Conservation (phyloP, 148 eudicot genomes). For the Drosera capensis region DNA sequence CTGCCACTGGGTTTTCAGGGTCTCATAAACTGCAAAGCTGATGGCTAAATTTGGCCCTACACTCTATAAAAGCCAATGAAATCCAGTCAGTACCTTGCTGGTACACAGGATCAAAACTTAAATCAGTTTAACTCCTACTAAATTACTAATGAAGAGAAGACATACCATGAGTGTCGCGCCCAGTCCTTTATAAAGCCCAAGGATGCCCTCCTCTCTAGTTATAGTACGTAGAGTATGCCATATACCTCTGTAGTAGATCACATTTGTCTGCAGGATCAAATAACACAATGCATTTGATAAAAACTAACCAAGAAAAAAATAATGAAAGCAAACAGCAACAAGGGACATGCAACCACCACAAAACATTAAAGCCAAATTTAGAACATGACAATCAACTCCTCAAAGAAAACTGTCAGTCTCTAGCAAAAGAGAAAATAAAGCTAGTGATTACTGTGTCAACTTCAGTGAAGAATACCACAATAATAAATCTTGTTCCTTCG, state of each 20-base stretch:
- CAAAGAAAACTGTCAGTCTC: no score
- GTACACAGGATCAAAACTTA: constrained; percentile 2
- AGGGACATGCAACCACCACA: not conserved
- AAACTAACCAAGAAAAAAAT: not conserved
- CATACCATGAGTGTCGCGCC: constrained; percentile 84
- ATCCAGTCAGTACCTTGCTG: not conserved
- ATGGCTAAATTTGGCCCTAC: constrained; percentile 96
- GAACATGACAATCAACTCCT: no score
- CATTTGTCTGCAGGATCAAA: constrained; percentile 52
- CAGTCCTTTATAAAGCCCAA: constrained; percentile 92
- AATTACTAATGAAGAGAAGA: not conserved
- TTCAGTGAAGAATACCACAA: no score
- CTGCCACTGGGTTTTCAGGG: constrained; percentile 66
- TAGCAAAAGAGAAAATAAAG: no score
- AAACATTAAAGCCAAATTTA: no score
- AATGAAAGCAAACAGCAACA: not conserved
- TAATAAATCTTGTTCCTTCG: no score
- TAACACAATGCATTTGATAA: not conserved
- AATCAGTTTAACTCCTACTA: no score
- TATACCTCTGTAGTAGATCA: constrained; percentile 69
- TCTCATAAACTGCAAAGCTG: constrained; percentile 90
- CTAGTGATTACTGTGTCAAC: no score
- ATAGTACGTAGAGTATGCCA: constrained; percentile 72
- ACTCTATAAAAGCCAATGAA: constrained; percentile 33
- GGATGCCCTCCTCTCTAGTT: constrained; percentile 55